Evolutionary conservation across 495 filamentous ascomycete genomes (phyloP), one percentile per base, ranked within the genome.

Genomic region (Penicillium fimorum): DNA sequence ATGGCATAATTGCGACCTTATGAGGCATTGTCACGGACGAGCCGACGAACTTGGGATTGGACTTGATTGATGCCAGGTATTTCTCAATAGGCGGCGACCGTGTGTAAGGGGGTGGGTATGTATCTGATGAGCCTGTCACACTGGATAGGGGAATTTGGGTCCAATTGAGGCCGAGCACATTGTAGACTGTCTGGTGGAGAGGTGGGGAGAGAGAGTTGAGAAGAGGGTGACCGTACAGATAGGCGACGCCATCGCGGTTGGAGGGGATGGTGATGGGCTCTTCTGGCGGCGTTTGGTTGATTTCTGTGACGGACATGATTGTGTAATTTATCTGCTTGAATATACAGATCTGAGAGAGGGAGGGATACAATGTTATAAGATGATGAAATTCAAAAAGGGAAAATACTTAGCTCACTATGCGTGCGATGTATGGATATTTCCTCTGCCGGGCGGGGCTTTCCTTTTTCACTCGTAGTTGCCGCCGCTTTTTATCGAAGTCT

Each of bases 21-120:
- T 84, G 79, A 0, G 87, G 87, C 87, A 90, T 91, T 44, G 86
- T 91, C 43, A 90, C 82, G 22, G 85, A 84, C 13, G 84, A 79
- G 55, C 87, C 87, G 72, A 79, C 76, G 69, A 82, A 82, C 55
- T 81, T 80, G 30, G 73, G 70, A 59, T 80, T 70, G 48, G 66
- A 42, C 48, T 72, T 59, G 53, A 82, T 74, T 11, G 79, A 66
- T n/a, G 68, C 55, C 2, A 85, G 71, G 66, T 81, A 84, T 30
- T 71, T 73, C 17, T 72, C 53, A 59, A 85, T 82, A 10, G 71
- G 59, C 2, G 74, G 74, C 3, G 72, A 75, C 30, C 48, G 54
- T 1, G 74, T 75, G 67, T 70, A 75, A 0, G 71, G 70, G 9
- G 71, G 71, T 1, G 70, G 70, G 58, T 72, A 74, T 42, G 71